Conservation (phyloP, 2,329 filamentous ascomycete species). For the Alternaria ethzedia region DNA sequence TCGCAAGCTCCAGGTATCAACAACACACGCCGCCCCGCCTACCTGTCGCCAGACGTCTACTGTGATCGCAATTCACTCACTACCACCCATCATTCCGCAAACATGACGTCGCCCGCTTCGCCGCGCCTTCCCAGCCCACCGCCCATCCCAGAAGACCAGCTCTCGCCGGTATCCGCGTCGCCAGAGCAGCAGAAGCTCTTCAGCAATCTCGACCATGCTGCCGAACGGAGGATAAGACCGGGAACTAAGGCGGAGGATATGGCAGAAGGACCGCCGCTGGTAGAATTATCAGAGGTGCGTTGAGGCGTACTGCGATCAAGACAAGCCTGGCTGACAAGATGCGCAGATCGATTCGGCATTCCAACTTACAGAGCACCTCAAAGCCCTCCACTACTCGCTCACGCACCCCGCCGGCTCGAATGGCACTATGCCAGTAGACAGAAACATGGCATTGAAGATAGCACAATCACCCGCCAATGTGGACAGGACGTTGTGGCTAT, state of each 20-base stretch:
- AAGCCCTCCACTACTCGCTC: conserved; percentile 84
- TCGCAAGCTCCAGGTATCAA: conserved; percentile 19
- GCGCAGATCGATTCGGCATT: conserved; percentile 91
- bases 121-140: conserved; percentile 94
- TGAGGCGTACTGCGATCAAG: neutral
- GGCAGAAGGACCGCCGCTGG: conserved; percentile 86
- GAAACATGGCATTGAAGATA: conserved; percentile 75
- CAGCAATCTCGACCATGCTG: conserved; percentile 71
- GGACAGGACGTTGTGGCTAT: conserved; percentile 91
- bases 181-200: conserved; percentile 62
- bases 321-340: conserved; percentile 23
- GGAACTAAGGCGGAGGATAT: conserved; percentile 93
- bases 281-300: conserved; percentile 81
- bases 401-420: conserved; percentile 65
- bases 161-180: conserved; percentile 73
- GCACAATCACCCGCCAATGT: conserved; percentile 81
- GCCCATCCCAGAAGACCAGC: conserved; percentile 92
- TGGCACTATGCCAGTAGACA: conserved; percentile 74
- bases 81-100: neutral
- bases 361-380: conserved; percentile 95
- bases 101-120: conserved; percentile 59
- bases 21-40: conserved; percentile 15
- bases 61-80: neutral
- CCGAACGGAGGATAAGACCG: conserved; percentile 84
- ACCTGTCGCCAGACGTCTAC: neutral